Evolutionary conservation across 129 eudicot genomes (phyloP), one percentile per base, ranked within the genome.

Genomic region (Lonicera japonica): DNA sequence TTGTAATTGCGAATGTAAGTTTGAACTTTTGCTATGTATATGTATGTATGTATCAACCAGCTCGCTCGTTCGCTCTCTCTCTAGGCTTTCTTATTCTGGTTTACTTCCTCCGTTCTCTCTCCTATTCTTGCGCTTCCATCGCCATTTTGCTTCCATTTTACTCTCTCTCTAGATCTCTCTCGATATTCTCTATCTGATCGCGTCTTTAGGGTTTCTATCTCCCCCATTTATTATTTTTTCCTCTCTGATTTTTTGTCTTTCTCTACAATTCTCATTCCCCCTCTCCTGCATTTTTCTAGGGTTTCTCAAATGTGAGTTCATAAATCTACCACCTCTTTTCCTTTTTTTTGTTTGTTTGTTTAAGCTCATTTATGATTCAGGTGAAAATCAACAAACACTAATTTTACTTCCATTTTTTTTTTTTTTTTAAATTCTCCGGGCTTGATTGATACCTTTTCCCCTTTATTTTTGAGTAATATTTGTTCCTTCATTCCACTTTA

Each of bases 151-250:
- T 19, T 48, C 59, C 46, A n/a, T 48, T n/a, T 50, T 24, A 48
- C 47, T 64, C 56, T 22, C 56, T 41, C 67, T 45, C 56, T 21
- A 17, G 0, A 14, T 45, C 67, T 15, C 67, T 15, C 51, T 45
- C 55, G 15, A 16, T 50, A 7, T 50, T n/a, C 9, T 50, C 55
- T 15, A 16, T 50, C 55, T 50, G 55, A 50, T 50, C 55, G 55
- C 55, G 55, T 50, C 19, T 12, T 45, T 50, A 50, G 55, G 55
- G 55, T 50, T 50, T n/a, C 21, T 50, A 20, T 50, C 21, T 50
- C 4, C 21, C 4, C 21, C 39, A 67, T 55, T 46, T 45, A 39
- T 38, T 43, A 25, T 3, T 13, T 67, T 53, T 8, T 21, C 54
- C 21, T 36, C 56, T 38, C 39, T 43, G 16, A 43, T 43, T 43